These are phyloP conservation scores for Platanthera guangdongensis DNA, from an alignment of 106 monocot species.

Conservation along the genomic window DNA sequence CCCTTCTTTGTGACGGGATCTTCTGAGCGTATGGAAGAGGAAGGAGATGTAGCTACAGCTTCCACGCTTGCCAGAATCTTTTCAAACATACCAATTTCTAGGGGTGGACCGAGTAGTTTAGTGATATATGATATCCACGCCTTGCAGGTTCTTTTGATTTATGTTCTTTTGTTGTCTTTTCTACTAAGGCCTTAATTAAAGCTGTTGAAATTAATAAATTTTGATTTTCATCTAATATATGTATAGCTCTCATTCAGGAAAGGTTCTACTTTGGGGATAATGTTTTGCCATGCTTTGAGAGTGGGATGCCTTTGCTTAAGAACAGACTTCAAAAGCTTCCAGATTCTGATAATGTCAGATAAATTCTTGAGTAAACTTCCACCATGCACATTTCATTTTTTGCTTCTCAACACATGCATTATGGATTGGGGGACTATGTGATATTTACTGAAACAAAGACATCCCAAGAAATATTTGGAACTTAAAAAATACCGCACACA, in stretches of 20 bases:
- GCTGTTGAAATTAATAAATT: not conserved
- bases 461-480: not conserved
- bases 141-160: conserved; percentile 50
- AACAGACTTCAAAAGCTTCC: conserved; percentile 87
- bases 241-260: conserved; percentile 35
- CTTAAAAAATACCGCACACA: too few relatives aligned
- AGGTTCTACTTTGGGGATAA: conserved; percentile 97
- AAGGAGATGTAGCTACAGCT: conserved; percentile 93
- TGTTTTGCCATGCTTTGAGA: conserved; percentile 89
- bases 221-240: not conserved
- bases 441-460: not conserved
- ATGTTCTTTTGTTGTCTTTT: not conserved
- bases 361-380: conserved; percentile 5
- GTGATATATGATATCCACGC: conserved; percentile 97
- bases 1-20: conserved; percentile 94
- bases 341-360: conserved; percentile 93
- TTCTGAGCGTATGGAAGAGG: conserved; percentile 95
- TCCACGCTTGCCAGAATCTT: conserved; percentile 86
- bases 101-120: conserved; percentile 86
- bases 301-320: conserved; percentile 81
- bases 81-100: conserved; percentile 86
- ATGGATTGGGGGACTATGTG: not conserved
- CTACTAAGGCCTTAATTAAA: not conserved
- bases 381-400: not conserved
- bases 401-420: not conserved